Evolutionary conservation across 2,329 filamentous ascomycete genomes (phyloP).

Genomic region (Hymenoscyphus albidus): DNA sequence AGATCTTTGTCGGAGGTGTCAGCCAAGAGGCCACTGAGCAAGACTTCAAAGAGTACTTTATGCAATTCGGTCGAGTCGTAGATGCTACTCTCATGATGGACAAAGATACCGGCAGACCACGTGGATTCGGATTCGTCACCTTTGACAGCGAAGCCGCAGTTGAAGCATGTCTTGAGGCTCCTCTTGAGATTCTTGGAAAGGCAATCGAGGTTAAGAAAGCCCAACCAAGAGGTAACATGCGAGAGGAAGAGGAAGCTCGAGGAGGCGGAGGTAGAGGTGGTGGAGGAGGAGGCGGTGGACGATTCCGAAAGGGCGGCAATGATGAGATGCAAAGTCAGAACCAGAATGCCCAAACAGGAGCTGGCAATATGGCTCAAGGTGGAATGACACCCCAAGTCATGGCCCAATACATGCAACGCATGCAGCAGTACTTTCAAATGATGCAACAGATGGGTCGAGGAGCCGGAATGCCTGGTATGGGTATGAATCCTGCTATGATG

Average conservation of each 20-base stretch:
- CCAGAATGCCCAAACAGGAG: conserved; percentile 32
- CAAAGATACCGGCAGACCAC: conserved; percentile 94
- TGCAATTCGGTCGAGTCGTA: conserved; percentile 90
- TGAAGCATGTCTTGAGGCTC: conserved; percentile 79
- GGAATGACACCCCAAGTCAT: conserved; percentile 95
- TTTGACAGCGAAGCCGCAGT: conserved; percentile 96
- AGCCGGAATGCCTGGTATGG: conserved; percentile 61
- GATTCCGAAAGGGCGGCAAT: conserved; percentile 51
- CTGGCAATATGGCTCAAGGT: conserved; percentile 40
- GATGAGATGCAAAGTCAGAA: conserved; percentile 45
- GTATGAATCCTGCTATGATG: conserved; percentile 75
- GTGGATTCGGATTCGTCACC: conserved; percentile 96
- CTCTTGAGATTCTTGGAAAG: conserved; percentile 91
- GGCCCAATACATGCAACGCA: conserved; percentile 97
- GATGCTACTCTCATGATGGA: conserved; percentile 99
- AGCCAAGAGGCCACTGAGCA: conserved; percentile 95
- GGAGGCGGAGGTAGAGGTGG: conserved; percentile 41
- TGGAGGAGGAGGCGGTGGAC: conserved; percentile 38
- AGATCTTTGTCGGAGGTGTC: conserved; percentile 97
- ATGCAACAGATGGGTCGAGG: conserved; percentile 90
- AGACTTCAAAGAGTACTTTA: conserved; percentile 95
- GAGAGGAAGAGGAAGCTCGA: conserved; percentile 78
- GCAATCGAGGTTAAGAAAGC: conserved; percentile 98
- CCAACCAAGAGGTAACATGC: conserved; percentile 88
- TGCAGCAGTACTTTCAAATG: conserved; percentile 95